Evolutionary conservation across 2,329 filamentous ascomycete species (phyloP).

Genomic region (Parascedosporium putredinis): DNA sequence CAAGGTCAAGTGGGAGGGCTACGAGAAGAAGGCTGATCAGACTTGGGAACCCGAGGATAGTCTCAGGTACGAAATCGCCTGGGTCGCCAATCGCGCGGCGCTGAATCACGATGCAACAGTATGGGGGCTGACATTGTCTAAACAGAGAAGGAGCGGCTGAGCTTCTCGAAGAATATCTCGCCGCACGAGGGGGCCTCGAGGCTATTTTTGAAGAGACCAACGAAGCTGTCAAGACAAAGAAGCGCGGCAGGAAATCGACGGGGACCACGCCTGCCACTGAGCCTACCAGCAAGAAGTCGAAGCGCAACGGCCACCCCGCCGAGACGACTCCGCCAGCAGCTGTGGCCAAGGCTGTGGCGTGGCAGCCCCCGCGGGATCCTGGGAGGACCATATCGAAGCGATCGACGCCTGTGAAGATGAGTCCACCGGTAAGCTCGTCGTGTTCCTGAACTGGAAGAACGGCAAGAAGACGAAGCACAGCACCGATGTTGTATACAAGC

Average conservation of each 20-base stretch:
- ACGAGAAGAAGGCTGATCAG: constrained; percentile 55
- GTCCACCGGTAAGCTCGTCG: constrained; percentile 46
- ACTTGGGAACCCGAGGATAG: constrained; percentile 77
- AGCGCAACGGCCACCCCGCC: constrained; percentile 39
- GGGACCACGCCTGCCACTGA: constrained; percentile 22
- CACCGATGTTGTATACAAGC: constrained; percentile 56
- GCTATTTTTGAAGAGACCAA: constrained; percentile 40
- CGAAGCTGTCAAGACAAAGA: constrained; percentile 42
- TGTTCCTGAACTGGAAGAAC: constrained; percentile 65
- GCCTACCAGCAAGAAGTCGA: constrained; percentile 19
- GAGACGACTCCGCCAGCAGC: constrained; percentile 37
- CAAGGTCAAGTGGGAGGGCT: constrained; percentile 75
- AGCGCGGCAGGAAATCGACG: constrained; percentile 37
- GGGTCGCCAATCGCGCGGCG: background rate
- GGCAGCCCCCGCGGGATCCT: constrained; percentile 63
- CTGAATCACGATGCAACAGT: no score
- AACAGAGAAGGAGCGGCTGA: constrained; percentile 46
- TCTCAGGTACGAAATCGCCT: constrained; percentile 34
- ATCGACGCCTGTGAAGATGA: constrained; percentile 66
- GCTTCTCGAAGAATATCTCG: constrained; percentile 55
- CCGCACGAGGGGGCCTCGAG: constrained; percentile 51
- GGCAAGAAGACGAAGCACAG: constrained; percentile 65
- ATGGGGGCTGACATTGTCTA: no score
- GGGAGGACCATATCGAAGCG: constrained; percentile 62
- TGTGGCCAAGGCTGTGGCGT: constrained; percentile 27